Evolutionary conservation across 2,329 filamentous ascomycete species (phyloP).

Genomic region (Fusarium papillatum): DNA sequence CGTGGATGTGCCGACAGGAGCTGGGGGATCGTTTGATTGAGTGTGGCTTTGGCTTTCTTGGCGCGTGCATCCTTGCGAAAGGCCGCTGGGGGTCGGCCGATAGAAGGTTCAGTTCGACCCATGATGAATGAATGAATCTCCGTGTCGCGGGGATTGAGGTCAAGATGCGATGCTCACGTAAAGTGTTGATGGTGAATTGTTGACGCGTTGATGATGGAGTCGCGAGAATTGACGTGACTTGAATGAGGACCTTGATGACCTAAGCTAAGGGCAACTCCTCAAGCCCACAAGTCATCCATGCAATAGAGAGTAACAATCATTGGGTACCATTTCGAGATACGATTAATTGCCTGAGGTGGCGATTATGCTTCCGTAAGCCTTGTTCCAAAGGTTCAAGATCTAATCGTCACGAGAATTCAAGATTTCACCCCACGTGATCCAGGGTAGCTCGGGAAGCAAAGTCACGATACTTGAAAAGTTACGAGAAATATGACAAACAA

Average conservation of each 20-base stretch:
- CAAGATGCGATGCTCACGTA: background rate
- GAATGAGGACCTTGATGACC: conserved; percentile 4
- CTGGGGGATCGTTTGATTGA: conserved; percentile 71
- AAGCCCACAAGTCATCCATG: background rate
- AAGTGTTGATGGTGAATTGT: background rate
- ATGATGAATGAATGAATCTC: conserved; percentile 16
- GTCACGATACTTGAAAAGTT: background rate
- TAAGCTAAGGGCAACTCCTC: background rate
- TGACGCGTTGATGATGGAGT: background rate
- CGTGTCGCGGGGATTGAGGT: background rate
- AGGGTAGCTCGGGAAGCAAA: background rate
- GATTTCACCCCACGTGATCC: background rate
- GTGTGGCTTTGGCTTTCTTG: conserved; percentile 68
- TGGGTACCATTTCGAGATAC: background rate
- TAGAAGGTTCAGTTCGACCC: conserved; percentile 43
- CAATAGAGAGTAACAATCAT: background rate
- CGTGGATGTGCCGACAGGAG: conserved; percentile 66
- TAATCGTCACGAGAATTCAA: background rate
- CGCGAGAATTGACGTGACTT: background rate
- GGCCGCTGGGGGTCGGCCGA: conserved; percentile 37
- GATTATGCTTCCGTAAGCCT: background rate
- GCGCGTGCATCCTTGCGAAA: conserved; percentile 57
- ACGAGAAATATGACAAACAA: background rate
- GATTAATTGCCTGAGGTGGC: background rate
- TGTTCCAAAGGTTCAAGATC: background rate